phyloP scores from a whole-genome alignment of 257 asterid genomes.

The Fraxinus pennsylvanica region DNA sequence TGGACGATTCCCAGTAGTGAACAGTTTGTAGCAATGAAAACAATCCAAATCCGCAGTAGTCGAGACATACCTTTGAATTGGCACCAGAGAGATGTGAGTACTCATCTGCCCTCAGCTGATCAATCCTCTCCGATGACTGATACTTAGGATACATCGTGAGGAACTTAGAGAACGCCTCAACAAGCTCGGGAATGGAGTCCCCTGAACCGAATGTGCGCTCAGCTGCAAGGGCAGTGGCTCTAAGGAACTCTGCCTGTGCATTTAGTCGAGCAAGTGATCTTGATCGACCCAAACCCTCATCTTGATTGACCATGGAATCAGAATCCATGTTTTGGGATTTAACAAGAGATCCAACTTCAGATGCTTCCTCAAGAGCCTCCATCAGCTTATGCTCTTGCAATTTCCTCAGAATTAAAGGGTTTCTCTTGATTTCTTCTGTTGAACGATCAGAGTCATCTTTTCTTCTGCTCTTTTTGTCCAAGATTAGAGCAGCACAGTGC shows the following conservation, averaged over 20 bases:
- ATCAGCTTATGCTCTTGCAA: slow-evolving; percentile 29
- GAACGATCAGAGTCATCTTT: slow-evolving; percentile 17
- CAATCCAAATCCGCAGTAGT: too few species aligned
- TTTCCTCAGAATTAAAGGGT: slow-evolving; percentile 19
- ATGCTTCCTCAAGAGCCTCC: slow-evolving; percentile 41
- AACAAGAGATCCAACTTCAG: slow-evolving; percentile 32
- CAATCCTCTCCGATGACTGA: slow-evolving; percentile 35
- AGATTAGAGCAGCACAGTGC: slow-evolving; percentile 35
- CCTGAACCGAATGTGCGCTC: slow-evolving; percentile 23
- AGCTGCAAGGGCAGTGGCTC: slow-evolving; percentile 34
- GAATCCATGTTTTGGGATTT: slow-evolving; percentile 14
- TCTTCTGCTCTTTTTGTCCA: slow-evolving; percentile 30
- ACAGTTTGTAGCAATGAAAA: too few species aligned
- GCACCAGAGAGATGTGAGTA: slow-evolving; percentile 31
- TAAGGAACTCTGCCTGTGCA: slow-evolving; percentile 38
- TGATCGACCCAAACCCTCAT: too few species aligned
- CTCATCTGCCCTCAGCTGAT: slow-evolving; percentile 39
- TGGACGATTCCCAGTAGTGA: too few species aligned
- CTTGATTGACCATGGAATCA: too few species aligned
- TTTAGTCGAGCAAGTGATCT: slow-evolving; percentile 33
- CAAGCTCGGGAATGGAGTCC: slow-evolving; percentile 31
- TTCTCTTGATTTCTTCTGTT: slow-evolving; percentile 16
- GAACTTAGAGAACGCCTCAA: slow-evolving; percentile 34
- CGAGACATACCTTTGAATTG: too few species aligned
- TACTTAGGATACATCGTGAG: slow-evolving; percentile 32